A percentile compares a stretch with the other conserved stretches of the same genome.
Evolutionary conservation across 805 yeast genomes (phyloP).

Genomic region (Spathaspora girioi): DNA sequence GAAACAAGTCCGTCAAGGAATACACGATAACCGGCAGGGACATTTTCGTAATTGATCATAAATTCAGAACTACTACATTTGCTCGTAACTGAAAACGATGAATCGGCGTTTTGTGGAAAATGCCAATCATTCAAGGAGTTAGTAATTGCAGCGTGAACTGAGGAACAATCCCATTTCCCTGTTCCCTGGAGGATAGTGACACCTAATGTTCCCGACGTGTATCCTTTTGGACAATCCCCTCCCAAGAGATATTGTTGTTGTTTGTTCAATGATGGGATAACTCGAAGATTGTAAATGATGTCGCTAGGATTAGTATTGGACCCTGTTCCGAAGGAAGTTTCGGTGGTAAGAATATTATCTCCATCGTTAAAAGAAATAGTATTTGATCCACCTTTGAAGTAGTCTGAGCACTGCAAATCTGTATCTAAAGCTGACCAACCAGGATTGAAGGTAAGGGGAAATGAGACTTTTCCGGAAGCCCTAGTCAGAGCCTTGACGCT

Average conservation of each 20-base stretch:
- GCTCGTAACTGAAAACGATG: constrained; percentile 13
- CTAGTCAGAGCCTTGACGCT: constrained; percentile 9
- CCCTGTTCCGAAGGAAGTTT: constrained; percentile 8
- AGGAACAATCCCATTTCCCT: constrained; percentile 14
- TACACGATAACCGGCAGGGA: constrained; percentile 27
- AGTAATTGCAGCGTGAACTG: constrained; percentile 14
- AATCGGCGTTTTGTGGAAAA: constrained; percentile 9
- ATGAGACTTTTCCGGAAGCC: constrained; percentile 15
- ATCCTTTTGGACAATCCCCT: constrained; percentile 17
- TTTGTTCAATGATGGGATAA: constrained; percentile 11
- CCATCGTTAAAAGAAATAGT: constrained; percentile 17
- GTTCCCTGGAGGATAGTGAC: constrained; percentile 4
- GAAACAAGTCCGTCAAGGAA: constrained; percentile 12
- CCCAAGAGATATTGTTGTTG: constrained; percentile 10
- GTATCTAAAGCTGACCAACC: constrained; percentile 12
- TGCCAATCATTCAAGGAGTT: constrained; percentile 19
- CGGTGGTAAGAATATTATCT: constrained; percentile 8
- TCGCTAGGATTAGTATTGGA: constrained; percentile 4
- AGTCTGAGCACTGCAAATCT: constrained; percentile 16
- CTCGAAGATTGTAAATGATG: constrained; percentile 1
- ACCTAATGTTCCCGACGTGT: constrained; percentile 19
- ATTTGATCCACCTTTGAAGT: constrained; percentile 17
- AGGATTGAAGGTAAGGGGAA: constrained; percentile 20
- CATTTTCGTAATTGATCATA: constrained; percentile 12
- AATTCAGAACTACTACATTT: constrained; percentile 7